Evolutionary conservation across 1,284 basidiomycete genomes (phyloP), one percentile per base, ranked within the genome.

Genomic region (Porodaedalea pini): DNA sequence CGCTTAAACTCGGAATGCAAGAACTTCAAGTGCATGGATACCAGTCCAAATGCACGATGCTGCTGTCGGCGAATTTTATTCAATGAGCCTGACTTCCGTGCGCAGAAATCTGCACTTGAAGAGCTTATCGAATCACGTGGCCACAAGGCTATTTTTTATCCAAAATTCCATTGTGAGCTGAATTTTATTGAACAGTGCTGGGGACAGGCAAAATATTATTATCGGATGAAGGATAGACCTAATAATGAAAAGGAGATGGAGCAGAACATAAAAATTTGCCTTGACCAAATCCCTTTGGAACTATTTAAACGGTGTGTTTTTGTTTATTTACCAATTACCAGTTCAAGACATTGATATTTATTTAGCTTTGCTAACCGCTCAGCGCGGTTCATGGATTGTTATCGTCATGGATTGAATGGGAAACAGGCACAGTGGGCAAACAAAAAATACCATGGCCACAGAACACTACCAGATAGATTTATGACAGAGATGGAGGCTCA

Each of bases 1-100:
- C n/a, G 61, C 7, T 55, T 58, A 1, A 32, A 49, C 5, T 54
- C 59, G 3, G 40, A 69, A 55, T 68, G 65, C 56, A 54, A 47
- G n/a, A 49, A 36, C 0, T 68, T 68, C 60, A 68, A 69, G 21
- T 69, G 67, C 37, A 4, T 29, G 11, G 50, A 59, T 11, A 49
- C n/a, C 0, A 50, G 39, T 5, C 2, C 10, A 15, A 23, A 25
- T 17, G 8, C 56, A 1, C 27, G 39, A 17, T 68, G 66, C 56
- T 69, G 67, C 59, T 62, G 58, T 44, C 51, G 62, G 11, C 51
- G 61, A 1, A 56, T 68, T 15, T 60, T 69, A 1, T 70, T 57
- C 56, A 66, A 63, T 41, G 51, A 70, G 45, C 67, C 64, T 3
- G 64, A 70, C 41, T 69, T 70, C 32, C 7, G 11, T 2, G 15